Evolutionary conservation across 495 filamentous ascomycete genomes (phyloP).

Genomic region (Recurvomyces mirabilis): DNA sequence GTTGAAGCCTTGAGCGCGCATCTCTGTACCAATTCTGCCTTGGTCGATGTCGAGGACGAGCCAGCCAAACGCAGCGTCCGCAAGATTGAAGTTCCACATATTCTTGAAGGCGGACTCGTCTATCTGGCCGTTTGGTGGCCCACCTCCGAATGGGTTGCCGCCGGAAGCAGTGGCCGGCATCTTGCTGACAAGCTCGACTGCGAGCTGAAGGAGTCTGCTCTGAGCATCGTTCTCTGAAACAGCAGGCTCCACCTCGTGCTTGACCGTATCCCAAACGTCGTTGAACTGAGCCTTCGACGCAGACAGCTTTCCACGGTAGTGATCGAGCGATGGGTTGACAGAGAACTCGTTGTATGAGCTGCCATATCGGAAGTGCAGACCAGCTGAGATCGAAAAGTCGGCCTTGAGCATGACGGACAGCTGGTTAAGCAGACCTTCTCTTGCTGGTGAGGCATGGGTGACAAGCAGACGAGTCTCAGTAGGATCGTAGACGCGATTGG

Average conservation of each 20-base stretch:
- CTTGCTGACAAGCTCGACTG: slow-evolving; percentile 80
- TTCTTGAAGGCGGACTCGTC: slow-evolving; percentile 99
- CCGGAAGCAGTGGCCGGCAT: slow-evolving; percentile 93
- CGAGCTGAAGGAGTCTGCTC: slow-evolving; percentile 79
- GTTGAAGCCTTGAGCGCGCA: slow-evolving; percentile 98
- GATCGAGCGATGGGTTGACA: slow-evolving; percentile 94
- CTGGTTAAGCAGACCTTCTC: slow-evolving; percentile 95
- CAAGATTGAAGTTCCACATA: slow-evolving; percentile 99
- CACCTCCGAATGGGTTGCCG: slow-evolving; percentile 90
- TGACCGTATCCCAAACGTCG: slow-evolving; percentile 99
- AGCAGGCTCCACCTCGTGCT: slow-evolving; percentile 83
- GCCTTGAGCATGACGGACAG: slow-evolving; percentile 95
- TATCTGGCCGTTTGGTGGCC: slow-evolving; percentile 69
- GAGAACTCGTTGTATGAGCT: slow-evolving; percentile 99
- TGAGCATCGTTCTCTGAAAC: slow-evolving; percentile 88
- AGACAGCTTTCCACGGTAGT: slow-evolving; percentile 98
- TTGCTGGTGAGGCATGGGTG: slow-evolving; percentile 92
- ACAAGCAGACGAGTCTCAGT: slow-evolving; percentile 97
- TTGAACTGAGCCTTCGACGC: slow-evolving; percentile 98
- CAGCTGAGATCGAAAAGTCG: slow-evolving; percentile 95
- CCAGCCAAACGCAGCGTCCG: slow-evolving; percentile 94
- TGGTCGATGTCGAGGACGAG: slow-evolving; percentile 88
- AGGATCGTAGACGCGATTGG: slow-evolving; percentile 94
- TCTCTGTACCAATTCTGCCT: slow-evolving; percentile 92
- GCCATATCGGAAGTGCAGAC: slow-evolving; percentile 96